These are phyloP conservation scores for Pseudocohnilembus persalinus DNA, from an alignment of 169 alveolate genomes.

Conservation along the genomic window DNA sequence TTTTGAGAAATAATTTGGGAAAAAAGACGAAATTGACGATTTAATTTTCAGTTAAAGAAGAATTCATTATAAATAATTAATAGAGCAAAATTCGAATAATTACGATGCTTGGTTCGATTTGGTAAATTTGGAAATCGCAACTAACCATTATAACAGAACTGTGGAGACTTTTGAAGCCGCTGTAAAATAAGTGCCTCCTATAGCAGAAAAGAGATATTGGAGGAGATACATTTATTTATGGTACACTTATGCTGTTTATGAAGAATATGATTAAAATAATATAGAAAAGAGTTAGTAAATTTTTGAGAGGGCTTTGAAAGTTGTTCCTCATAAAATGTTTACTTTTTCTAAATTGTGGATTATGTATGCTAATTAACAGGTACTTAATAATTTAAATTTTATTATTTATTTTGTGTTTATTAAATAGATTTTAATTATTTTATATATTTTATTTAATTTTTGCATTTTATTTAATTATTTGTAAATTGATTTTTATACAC, in stretches of 20 bases:
- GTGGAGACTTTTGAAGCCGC: slow-evolving; percentile 95
- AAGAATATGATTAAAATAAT: slow-evolving; percentile 88
- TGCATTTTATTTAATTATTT: neutral
- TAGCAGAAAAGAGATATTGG: slow-evolving; percentile 82
- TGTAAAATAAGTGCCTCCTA: slow-evolving; percentile 91
- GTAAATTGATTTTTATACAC: neutral
- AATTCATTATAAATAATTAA: slow-evolving; percentile 77
- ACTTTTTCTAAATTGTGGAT: slow-evolving; percentile 93
- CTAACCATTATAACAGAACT: slow-evolving; percentile 77
- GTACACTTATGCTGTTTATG: slow-evolving; percentile 94
- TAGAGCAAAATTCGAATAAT: slow-evolving; percentile 83
- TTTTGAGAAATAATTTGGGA: slow-evolving; percentile 94
- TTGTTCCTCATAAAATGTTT: slow-evolving; percentile 89
- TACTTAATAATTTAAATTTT: slow-evolving; percentile 22
- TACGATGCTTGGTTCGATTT: slow-evolving; percentile 98
- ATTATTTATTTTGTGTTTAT: neutral
- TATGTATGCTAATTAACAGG: slow-evolving; percentile 87
- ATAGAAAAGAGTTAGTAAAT: slow-evolving; percentile 87
- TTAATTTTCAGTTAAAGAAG: slow-evolving; percentile 80
- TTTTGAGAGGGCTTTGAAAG: slow-evolving; percentile 85
- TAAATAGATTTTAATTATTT: neutral
- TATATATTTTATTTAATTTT: slow-evolving; percentile 11
- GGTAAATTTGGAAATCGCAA: slow-evolving; percentile 92
- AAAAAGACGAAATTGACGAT: slow-evolving; percentile 90
- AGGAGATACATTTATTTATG: slow-evolving; percentile 92